A percentile compares a stretch with the other conserved stretches of the same genome.
phyloP scores from a whole-genome alignment of 129 eudicot genomes.

The Chrysanthemum lavandulifolium region DNA sequence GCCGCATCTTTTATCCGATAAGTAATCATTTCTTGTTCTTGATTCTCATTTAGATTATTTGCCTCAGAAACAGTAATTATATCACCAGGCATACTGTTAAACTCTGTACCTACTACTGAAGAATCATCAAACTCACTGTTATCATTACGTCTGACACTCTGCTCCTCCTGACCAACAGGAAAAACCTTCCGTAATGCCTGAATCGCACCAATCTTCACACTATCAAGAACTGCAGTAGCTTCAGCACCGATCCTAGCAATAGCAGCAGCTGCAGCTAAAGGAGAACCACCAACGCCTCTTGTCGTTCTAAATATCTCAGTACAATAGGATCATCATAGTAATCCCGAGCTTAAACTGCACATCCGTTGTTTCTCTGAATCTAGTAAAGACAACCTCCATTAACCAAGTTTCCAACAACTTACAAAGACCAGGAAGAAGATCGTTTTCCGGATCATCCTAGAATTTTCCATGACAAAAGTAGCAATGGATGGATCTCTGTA shows the following conservation, averaged over 20 bases:
- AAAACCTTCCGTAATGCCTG: slow-evolving; percentile 87
- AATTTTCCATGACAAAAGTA: slow-evolving; percentile 72
- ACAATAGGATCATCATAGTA: slow-evolving; percentile 96
- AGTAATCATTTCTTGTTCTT: slow-evolving; percentile 66
- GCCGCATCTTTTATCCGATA: slow-evolving; percentile 71
- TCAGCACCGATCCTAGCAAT: slow-evolving; percentile 93
- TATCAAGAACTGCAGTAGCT: slow-evolving; percentile 94
- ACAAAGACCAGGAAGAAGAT: slow-evolving; percentile 92
- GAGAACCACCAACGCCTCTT: slow-evolving; percentile 81
- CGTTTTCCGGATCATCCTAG: slow-evolving; percentile 68
- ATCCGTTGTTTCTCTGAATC: slow-evolving; percentile 80
- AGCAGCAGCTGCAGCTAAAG: slow-evolving; percentile 95
- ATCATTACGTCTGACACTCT: slow-evolving; percentile 46
- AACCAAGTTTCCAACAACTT: slow-evolving; percentile 92
- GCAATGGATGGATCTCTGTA: slow-evolving; percentile 80
- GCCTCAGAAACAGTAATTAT: slow-evolving; percentile 21
- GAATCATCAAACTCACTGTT: slow-evolving; percentile 33
- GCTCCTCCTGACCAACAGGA: slow-evolving; percentile 57
- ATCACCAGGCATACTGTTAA: slow-evolving; percentile 21
- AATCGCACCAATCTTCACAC: slow-evolving; percentile 66
- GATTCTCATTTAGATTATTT: slow-evolving; percentile 35
- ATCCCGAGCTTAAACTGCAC: slow-evolving; percentile 82
- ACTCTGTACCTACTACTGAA: slow-evolving; percentile 32
- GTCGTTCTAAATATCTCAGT: slow-evolving; percentile 72
- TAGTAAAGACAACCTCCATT: slow-evolving; percentile 89